Evolutionary conservation across 495 filamentous ascomycete species (phyloP).

Genomic region (Penicillium malachiteum): DNA sequence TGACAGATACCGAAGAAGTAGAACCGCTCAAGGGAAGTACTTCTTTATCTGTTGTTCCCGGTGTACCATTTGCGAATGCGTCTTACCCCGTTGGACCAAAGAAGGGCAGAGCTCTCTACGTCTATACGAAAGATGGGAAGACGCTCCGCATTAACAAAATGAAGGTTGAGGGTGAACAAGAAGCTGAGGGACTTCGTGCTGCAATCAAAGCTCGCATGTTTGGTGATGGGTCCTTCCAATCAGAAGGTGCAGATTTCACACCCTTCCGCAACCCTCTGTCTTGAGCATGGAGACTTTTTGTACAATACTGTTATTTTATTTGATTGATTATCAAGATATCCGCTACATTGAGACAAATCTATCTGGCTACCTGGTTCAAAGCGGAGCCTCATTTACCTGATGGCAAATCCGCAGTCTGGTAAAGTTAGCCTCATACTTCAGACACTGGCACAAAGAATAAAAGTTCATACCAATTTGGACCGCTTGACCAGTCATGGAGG

Average conservation of each 20-base stretch:
- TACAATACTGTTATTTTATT: conserved; percentile 11
- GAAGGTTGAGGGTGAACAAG: conserved; percentile 45
- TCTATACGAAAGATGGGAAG: conserved; percentile 39
- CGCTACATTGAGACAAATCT: neutral
- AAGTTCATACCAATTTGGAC: conserved; percentile 50
- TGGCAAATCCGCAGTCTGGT: conserved; percentile 39
- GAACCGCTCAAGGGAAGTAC: conserved; percentile 28
- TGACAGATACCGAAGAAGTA: conserved; percentile 40
- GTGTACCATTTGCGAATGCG: conserved; percentile 39
- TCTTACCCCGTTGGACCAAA: conserved; percentile 25
- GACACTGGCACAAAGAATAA: neutral
- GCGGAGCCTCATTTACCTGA: conserved; percentile 13
- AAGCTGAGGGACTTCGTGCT: conserved; percentile 37
- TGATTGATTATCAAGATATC: conserved; percentile 22
- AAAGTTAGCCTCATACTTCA: conserved; percentile 14
- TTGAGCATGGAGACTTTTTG: conserved; percentile 17
- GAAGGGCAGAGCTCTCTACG: conserved; percentile 35
- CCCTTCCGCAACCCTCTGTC: conserved; percentile 40
- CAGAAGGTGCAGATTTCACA: conserved; percentile 28
- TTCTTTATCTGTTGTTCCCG: conserved; percentile 31
- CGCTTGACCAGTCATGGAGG: conserved; percentile 57
- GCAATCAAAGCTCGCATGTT: conserved; percentile 47
- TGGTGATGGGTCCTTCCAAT: conserved; percentile 29
- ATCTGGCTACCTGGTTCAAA: neutral
- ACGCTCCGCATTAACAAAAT: conserved; percentile 38